These are phyloP conservation scores for Neonectria punicea DNA, from an alignment of 2,329 filamentous ascomycete species.

Conservation along the genomic window DNA sequence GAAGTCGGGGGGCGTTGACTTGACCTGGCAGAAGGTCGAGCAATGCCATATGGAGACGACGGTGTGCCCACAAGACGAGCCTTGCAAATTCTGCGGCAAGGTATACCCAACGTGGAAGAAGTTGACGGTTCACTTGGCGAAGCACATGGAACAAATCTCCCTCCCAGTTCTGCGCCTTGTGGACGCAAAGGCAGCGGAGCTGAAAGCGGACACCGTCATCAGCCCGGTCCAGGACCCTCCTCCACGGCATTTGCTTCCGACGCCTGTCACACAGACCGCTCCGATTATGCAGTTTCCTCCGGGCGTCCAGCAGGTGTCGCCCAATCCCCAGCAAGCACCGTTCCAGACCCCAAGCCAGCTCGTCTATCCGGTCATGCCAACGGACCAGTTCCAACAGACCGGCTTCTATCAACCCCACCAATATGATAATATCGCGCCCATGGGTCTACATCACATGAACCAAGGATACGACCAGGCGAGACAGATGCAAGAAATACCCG, in stretches of 20 bases:
- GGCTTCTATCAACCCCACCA: slow-evolving; percentile 41
- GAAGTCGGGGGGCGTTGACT: slow-evolving; percentile 66
- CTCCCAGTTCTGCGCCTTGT: slow-evolving; percentile 79
- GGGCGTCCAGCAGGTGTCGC: slow-evolving; percentile 32
- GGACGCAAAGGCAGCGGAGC: slow-evolving; percentile 55
- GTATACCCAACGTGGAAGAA: slow-evolving; percentile 90
- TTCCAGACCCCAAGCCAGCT: slow-evolving; percentile 36
- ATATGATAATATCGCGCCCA: slow-evolving; percentile 41
- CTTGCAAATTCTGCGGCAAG: slow-evolving; percentile 88
- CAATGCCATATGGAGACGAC: slow-evolving; percentile 77
- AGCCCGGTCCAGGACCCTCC: slow-evolving; percentile 70
- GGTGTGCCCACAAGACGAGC: slow-evolving; percentile 75
- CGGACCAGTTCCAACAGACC: slow-evolving; percentile 38
- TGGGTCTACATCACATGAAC: slow-evolving; percentile 42
- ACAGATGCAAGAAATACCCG: slow-evolving; percentile 41
- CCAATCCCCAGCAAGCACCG: slow-evolving; percentile 31
- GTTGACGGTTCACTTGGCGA: slow-evolving; percentile 89
- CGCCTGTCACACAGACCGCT: slow-evolving; percentile 39
- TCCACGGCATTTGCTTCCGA: slow-evolving; percentile 46
- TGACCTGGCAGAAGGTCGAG: slow-evolving; percentile 82
- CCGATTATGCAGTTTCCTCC: slow-evolving; percentile 35
- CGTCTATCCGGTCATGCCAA: slow-evolving; percentile 42
- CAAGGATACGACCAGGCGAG: slow-evolving; percentile 38
- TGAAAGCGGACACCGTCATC: slow-evolving; percentile 72
- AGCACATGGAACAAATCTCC: slow-evolving; percentile 93